A percentile compares a stretch with the other conserved stretches of the same genome.
Conservation (phyloP, 139 green algal genomes). For the Nannochloris sp. region DNA sequence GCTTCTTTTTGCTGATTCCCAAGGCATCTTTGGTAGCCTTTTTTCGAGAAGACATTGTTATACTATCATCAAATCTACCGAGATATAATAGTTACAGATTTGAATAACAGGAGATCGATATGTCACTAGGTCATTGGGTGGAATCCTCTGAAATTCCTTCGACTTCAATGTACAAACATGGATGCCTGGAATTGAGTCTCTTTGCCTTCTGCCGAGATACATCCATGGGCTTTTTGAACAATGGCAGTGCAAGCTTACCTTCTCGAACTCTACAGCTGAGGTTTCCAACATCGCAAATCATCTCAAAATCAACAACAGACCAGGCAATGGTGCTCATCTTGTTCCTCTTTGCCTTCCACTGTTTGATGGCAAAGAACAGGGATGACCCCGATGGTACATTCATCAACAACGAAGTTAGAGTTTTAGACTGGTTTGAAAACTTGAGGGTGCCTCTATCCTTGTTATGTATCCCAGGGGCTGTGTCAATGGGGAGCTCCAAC, state of each 20-base stretch:
- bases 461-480: conserved; percentile 26
- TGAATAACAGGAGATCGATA: no score
- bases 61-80: not conserved
- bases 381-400: conserved; percentile 13
- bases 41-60: not conserved
- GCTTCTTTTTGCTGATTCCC: not conserved
- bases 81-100: no score
- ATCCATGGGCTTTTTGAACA: conserved; percentile 29
- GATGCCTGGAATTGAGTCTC: conserved; percentile 1
- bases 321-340: conserved; percentile 29
- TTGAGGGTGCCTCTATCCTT: conserved; percentile 13
- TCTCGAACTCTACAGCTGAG: conserved; percentile 8
- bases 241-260: conserved; percentile 15
- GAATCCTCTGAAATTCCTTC: not conserved
- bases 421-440: conserved; percentile 14
- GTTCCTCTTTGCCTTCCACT: conserved; percentile 28
- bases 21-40: not conserved
- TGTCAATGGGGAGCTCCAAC: conserved; percentile 26
- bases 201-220: conserved; percentile 1
- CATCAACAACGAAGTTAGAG: conserved; percentile 11
- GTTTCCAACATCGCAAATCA: conserved; percentile 17
- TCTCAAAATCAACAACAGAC: conserved; percentile 26
- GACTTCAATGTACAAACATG: not conserved
- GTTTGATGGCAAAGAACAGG: conserved; percentile 35
- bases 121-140: no score